Evolutionary conservation across 2,329 filamentous ascomycete species (phyloP), one percentile per base, ranked within the genome.

Genomic region (Colletotrichum coccodes): DNA sequence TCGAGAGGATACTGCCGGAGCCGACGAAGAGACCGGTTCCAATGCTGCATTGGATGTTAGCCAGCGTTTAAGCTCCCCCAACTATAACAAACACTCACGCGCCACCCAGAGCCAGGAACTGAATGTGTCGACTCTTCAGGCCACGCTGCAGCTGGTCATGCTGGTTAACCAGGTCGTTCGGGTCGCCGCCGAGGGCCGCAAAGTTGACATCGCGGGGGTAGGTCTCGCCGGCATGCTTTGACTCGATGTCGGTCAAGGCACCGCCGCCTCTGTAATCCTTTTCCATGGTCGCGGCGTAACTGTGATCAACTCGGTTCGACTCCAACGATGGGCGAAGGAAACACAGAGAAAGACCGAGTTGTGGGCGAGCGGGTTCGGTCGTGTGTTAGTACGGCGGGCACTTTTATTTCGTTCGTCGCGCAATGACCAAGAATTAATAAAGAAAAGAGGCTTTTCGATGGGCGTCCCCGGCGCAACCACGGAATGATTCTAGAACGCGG

Each of bases 11-110:
- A 66, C 79, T 79, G 28, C 89, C 89, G 42, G 87, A 89, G 64
- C 89, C 88, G 69, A 91, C 84, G 76, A 91, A 91, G 23, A 91
- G 83, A 72, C 89, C 89, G 4, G 89, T 91, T 63, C 89, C 89
- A 71, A 91, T 90, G 26, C 76, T 85, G 72, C 64, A 49, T 3
- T 42, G 38, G 4, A 50, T 54, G 67, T 72, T 30, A 71, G 65
- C 14, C 28, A 26, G 46, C 1, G 30, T 12, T 26, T 16, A 2
- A 18, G 21, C 30, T 9, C 18, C 3, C 4, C 11, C 21, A 44
- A 42, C 40, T 46, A 56, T 11, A 28, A 44, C 6, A 7, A 28
- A 34, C n/a, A 74, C 79, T 76, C 71, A 80, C 77, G 81, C 80
- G 72, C 80, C 80, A 75, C 85, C 85, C 16, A 90, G 80, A 26